Evolutionary conservation across 163 green algal species (phyloP).

Genomic region (Coccomyxa subellipsoidea): DNA sequence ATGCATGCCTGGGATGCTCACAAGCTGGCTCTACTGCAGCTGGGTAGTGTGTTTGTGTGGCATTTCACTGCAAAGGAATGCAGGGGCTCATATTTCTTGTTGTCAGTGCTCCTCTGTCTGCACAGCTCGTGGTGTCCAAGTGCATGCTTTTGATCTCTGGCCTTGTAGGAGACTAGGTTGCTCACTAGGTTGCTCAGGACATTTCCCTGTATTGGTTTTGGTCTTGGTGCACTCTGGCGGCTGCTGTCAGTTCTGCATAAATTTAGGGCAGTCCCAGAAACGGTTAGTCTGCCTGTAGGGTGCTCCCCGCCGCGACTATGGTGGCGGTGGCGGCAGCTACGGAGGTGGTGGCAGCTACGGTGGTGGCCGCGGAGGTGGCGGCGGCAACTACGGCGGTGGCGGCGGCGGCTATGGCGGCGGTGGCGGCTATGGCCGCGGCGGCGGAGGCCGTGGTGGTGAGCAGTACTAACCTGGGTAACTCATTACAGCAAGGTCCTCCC

Average conservation of each 20-base stretch:
- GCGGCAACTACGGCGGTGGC: conserved; percentile 6
- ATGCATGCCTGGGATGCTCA: too few species aligned
- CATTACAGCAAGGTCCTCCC: background rate
- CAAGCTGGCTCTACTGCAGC: too few species aligned
- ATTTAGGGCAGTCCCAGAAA: background rate
- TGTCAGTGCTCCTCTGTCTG: too few species aligned
- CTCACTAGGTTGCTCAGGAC: too few species aligned
- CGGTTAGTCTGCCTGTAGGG: background rate
- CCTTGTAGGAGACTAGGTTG: too few species aligned
- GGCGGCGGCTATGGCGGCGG: background rate
- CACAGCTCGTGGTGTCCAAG: too few species aligned
- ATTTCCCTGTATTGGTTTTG: too few species aligned
- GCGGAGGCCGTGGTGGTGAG: conserved; percentile 12
- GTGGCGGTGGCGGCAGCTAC: conserved; percentile 6
- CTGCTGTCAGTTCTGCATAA: background rate
- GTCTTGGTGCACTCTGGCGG: too few species aligned
- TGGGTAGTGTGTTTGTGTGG: too few species aligned
- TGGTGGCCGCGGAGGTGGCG: background rate
- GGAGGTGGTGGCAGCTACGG: background rate
- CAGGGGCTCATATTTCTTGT: too few species aligned
- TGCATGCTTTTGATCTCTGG: too few species aligned
- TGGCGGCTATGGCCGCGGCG: background rate
- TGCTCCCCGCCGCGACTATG: conserved; percentile 5
- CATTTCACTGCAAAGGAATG: too few species aligned
- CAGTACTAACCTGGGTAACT: background rate